Conservation (phyloP, 2,329 filamentous ascomycete species). For the Magnaporthiopsis poae region DNA sequence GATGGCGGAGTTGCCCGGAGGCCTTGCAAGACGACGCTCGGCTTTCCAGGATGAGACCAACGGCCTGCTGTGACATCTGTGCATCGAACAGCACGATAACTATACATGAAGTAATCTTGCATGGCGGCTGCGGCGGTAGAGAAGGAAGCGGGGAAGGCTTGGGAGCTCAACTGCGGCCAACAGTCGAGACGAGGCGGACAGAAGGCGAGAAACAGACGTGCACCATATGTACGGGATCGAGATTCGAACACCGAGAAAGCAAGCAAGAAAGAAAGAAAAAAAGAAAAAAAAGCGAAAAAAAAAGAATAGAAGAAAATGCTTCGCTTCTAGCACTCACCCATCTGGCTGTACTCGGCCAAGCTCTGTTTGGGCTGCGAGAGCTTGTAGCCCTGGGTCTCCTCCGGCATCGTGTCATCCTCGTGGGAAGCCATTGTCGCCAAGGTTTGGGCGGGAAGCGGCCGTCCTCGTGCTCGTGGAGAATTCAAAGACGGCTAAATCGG, state of each 20-base stretch:
- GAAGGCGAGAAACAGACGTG: background rate
- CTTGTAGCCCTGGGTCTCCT: slow-evolving; percentile 93
- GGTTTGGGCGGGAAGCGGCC: background rate
- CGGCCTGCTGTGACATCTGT: background rate
- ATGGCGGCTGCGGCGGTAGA: background rate
- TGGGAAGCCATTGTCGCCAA: slow-evolving; percentile 52
- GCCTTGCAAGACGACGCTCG: background rate
- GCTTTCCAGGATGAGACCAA: background rate
- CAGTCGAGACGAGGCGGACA: background rate
- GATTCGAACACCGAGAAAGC: background rate
- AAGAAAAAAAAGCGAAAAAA: background rate
- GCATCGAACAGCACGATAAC: background rate
- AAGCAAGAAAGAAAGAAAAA: background rate
- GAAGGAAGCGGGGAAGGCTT: background rate
- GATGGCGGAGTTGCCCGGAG: background rate
- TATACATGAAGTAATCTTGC: background rate
- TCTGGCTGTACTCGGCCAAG: slow-evolving; percentile 83
- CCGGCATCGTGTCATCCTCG: slow-evolving; percentile 74
- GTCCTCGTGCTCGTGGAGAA: background rate
- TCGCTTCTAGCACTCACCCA: slow-evolving; percentile 57
- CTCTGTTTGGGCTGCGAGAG: slow-evolving; percentile 95
- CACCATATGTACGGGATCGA: background rate
- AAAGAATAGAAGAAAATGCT: background rate
- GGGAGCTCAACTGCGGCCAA: background rate
- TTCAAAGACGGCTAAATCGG: background rate